Evolutionary conservation across 192 early-diverging fungal genomes (phyloP).

Genomic region (Coemansia sp.): DNA sequence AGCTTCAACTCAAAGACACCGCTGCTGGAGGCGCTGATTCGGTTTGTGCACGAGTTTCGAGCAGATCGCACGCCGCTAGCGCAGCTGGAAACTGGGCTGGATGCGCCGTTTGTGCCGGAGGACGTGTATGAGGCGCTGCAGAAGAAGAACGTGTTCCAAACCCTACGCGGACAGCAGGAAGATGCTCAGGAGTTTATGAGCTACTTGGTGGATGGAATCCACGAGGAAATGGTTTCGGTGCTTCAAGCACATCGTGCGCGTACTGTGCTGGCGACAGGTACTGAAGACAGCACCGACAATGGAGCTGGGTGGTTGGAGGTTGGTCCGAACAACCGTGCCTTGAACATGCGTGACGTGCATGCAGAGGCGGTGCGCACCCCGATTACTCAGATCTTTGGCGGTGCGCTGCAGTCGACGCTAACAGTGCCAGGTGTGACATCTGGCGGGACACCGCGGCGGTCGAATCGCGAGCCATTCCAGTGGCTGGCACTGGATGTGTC

Average conservation of each 20-base stretch:
- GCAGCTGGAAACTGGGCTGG: conserved; percentile 47
- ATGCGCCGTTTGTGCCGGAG: conserved; percentile 86
- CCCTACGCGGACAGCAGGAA: conserved; percentile 88
- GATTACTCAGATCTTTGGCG: conserved; percentile 86
- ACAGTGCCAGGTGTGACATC: conserved; percentile 53
- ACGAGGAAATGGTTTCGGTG: conserved; percentile 77
- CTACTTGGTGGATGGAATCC: conserved; percentile 89
- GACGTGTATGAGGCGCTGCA: conserved; percentile 89
- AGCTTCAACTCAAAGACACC: conserved; percentile 77
- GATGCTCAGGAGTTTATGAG: conserved; percentile 97
- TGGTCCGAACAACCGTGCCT: conserved; percentile 71
- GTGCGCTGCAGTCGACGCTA: conserved; percentile 74
- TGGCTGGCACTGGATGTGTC: conserved; percentile 87
- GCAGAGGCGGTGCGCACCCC: conserved; percentile 60
- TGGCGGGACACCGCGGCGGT: conserved; percentile 55
- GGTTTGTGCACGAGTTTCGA: conserved; percentile 51
- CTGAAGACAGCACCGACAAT: background rate
- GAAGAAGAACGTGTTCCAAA: conserved; percentile 74
- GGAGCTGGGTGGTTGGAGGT: conserved; percentile 85
- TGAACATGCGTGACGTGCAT: conserved; percentile 57
- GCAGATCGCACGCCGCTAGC: conserved; percentile 28
- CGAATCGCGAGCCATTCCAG: conserved; percentile 85
- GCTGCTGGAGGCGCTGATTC: conserved; percentile 76
- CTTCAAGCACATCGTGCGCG: conserved; percentile 10
- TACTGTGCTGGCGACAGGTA: background rate